Base-by-base conservation (phyloP, 139 green algal species). In the Tetradesmus obliquus region DNA sequence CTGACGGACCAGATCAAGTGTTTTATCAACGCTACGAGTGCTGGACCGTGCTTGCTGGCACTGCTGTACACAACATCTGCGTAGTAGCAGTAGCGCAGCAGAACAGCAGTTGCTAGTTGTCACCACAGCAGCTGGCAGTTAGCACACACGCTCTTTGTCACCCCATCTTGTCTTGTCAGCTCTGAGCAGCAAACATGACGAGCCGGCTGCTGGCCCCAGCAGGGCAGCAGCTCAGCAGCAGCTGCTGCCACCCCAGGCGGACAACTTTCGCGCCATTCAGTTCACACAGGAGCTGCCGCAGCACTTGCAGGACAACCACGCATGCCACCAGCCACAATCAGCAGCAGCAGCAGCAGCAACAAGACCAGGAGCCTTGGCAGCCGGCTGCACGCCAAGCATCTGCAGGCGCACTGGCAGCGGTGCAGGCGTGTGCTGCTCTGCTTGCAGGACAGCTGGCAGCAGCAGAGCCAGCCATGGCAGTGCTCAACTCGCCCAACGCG, bases 401-500 rank as follows among this genome's bases (percentile, higher is more conserved):
- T 45, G 88, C 88, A 10, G 88, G n/a, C 10, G 88, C 58, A 0
- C 88, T 87, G 6, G 88, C 88, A 79, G 88, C 88, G 20, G 60
- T 55, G 17, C 88, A 91, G n/a, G 76, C 79, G 3, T 55, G n/a
- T 32, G 57, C 79, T 12, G 88, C 79, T 1, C 32, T 81, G 24
- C 79, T 81, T 5, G 88, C 88, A 53, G 57, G 51, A 10, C 88
- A 88, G 80, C 80, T 92, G 76, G n/a, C 57, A 79, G 88, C 76
- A 24, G 74, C 88, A 62, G 24, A 51, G 9, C 94, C 95, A 19
- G 94, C 95, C 0, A 45, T 87, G 3, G 97, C 97, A 0, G 81
- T 98, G 9, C 95, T 98, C 4, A 96, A 94, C 72, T 96, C 92
- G 2, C 97, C 97, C 1, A 97, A 97, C 17, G 95, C 95, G 2